Base-by-base conservation (phyloP, 192 early-diverging fungal genomes). In the Thoreauomyces humboldtii region DNA sequence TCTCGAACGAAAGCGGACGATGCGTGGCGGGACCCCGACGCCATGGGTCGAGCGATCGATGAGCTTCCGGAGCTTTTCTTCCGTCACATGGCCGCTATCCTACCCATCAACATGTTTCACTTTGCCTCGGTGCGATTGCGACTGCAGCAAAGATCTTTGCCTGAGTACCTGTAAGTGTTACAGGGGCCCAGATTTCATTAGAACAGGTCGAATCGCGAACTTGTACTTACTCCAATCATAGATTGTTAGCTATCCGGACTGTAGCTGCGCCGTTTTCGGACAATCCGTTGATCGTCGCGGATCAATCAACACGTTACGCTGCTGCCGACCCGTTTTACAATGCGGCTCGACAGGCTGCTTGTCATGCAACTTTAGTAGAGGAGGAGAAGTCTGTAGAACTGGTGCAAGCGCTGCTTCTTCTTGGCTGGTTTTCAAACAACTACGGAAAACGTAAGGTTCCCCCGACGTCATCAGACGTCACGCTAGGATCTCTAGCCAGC, bases 101-200 rank as follows among this genome's bases (percentile, higher is more conserved):
- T 14, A 22, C 44, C 44, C 25, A 46, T 46, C 44, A 46, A 46
- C 14, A 46, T 46, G 44, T 46, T 46, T 46, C 44, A 46, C 44
- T 24, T 22, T 24, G 44, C 44, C 2, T 6, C 44, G 3, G 25
- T 46, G n/a, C 44, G 44, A 22, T 24, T 22, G 44, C 44, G 44
- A 6, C n/a, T 46, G 4, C n/a, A 12, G 25, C 19, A 46, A 14
- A 24, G 44, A 14, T 22, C 44, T 24, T 12, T 46, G 44, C 44
- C 44, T 2, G 44, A 46, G 5, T 12, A 46, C 44, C 44, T 46
- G n/a, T n/a, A n/a, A n/a, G n/a, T n/a, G n/a, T n/a, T n/a, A n/a
- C n/a, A n/a, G n/a, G n/a, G n/a, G n/a, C n/a, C n/a, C n/a, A n/a
- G n/a, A n/a, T n/a, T n/a, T n/a, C n/a, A n/a, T n/a, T n/a, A n/a